These are phyloP conservation scores for Colletotrichum sp. DNA, from an alignment of 2,329 filamentous ascomycete genomes.

Conservation along the genomic window DNA sequence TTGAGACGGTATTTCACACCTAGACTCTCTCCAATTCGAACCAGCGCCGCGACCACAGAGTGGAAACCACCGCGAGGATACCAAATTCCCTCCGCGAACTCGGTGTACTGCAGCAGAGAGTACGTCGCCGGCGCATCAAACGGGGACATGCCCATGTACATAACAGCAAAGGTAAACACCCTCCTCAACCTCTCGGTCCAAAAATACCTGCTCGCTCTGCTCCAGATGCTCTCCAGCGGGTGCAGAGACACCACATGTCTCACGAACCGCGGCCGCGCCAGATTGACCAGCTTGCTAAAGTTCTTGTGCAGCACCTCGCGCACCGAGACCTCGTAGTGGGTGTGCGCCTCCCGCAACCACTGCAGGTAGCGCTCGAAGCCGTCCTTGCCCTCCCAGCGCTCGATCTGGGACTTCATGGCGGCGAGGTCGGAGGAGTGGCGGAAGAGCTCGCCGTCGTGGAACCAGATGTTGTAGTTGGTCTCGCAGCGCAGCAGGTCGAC, in stretches of 20 bases:
- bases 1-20: conserved; percentile 68
- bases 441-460: conserved; percentile 69
- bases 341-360: conserved; percentile 71
- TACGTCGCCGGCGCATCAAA: conserved; percentile 80
- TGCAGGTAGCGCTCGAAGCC: conserved; percentile 73
- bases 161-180: conserved; percentile 79
- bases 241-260: conserved; percentile 64
- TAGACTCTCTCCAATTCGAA: conserved; percentile 63
- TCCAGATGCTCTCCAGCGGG: conserved; percentile 75
- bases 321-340: conserved; percentile 72
- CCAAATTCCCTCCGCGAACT: conserved; percentile 78
- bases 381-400: conserved; percentile 74
- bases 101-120: conserved; percentile 75
- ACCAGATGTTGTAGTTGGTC: conserved; percentile 78
- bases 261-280: conserved; percentile 65
- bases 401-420: conserved; percentile 74
- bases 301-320: conserved; percentile 70
- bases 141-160: conserved; percentile 85
- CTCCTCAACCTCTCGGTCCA: conserved; percentile 70
- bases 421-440: conserved; percentile 70
- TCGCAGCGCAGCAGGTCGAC: conserved; percentile 73
- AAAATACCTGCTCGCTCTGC: conserved; percentile 70
- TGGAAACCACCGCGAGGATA: conserved; percentile 77
- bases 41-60: conserved; percentile 66
- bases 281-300: conserved; percentile 63